Conservation (phyloP, 805 yeast species). For the Candida cerambycidarum region DNA sequence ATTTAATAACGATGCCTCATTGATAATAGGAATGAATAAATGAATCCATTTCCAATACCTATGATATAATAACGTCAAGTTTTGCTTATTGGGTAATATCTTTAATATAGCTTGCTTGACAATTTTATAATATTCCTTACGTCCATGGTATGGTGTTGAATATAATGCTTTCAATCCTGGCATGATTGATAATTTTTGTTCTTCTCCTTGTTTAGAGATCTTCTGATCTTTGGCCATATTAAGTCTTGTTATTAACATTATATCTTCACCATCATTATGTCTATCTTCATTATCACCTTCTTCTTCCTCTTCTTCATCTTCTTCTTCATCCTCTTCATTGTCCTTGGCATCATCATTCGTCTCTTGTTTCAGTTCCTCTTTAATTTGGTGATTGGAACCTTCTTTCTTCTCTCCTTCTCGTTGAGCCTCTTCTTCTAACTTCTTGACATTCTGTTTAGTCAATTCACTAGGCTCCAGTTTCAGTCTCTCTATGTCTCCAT, state of each 20-base stretch:
- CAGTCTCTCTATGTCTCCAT: neutral
- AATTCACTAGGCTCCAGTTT: neutral
- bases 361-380: no score
- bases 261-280: constrained; percentile 25
- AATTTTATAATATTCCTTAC: constrained; percentile 24
- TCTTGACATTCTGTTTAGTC: constrained; percentile 1
- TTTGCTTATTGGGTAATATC: constrained; percentile 31
- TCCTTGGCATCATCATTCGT: constrained; percentile 12
- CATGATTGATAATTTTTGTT: constrained; percentile 11
- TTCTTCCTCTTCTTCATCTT: constrained; percentile 14
- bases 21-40: constrained; percentile 38
- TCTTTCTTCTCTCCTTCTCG: neutral
- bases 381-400: no score
- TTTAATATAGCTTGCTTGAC: constrained; percentile 28
- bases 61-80: constrained; percentile 24
- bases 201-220: neutral
- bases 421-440: neutral
- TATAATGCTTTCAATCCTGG: constrained; percentile 25
- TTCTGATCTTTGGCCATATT: constrained; percentile 16
- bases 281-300: constrained; percentile 10
- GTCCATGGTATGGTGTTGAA: constrained; percentile 16
- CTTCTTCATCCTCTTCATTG: constrained; percentile 13
- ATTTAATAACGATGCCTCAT: constrained; percentile 25
- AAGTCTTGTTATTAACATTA: constrained; percentile 28
- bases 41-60: constrained; percentile 40